Evolutionary conservation across 176 grass and related monocot species (phyloP).

Genomic region (Saccharum spontaneum): DNA sequence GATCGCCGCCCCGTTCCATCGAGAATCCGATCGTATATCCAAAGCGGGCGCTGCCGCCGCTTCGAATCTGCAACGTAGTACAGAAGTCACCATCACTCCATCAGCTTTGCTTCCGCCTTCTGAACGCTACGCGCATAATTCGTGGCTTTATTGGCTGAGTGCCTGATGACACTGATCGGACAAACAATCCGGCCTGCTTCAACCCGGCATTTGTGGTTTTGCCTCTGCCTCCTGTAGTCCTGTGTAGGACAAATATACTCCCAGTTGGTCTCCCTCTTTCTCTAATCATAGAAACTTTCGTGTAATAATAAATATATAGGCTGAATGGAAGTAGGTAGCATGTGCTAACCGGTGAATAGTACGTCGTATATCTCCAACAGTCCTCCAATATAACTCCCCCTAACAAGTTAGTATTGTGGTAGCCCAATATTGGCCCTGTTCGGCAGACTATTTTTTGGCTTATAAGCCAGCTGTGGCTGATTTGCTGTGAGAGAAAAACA

Average conservation of each 20-base stretch:
- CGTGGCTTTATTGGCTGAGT: constrained; percentile 41
- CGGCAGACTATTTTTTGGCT: too few species aligned
- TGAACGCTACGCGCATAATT: constrained; percentile 28
- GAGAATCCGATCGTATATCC: constrained; percentile 35
- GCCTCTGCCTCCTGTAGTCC: neutral
- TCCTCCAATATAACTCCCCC: too few species aligned
- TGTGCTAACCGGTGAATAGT: neutral
- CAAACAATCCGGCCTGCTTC: neutral
- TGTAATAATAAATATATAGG: neutral
- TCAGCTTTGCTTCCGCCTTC: constrained; percentile 32
- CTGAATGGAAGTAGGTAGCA: neutral
- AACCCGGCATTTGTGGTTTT: neutral
- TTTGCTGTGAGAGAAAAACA: too few species aligned
- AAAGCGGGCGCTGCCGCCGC: neutral
- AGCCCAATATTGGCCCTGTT: too few species aligned
- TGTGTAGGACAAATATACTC: constrained; percentile 4
- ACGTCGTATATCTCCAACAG: neutral
- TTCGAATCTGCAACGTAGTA: constrained; percentile 29
- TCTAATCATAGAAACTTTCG: neutral
- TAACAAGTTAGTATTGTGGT: too few species aligned
- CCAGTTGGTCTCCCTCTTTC: too few species aligned
- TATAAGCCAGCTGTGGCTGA: too few species aligned
- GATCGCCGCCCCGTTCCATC: neutral
- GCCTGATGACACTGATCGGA: constrained; percentile 44
- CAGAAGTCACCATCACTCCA: neutral